Conservation (phyloP, 352 stramenopile genomes). For the Phytopythium aichiense region DNA sequence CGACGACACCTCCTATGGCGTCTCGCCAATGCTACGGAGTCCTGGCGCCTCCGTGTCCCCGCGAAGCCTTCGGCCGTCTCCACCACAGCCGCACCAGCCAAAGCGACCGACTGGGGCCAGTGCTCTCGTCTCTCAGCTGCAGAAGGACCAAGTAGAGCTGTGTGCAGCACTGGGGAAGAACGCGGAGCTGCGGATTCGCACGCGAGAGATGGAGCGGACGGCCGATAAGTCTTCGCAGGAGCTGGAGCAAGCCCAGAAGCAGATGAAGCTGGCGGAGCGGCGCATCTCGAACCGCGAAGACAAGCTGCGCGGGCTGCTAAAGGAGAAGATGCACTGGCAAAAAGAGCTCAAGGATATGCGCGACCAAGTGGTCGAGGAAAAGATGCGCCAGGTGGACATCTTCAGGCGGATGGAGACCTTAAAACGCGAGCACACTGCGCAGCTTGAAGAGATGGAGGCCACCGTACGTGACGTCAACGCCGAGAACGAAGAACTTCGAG, state of each 20-base stretch:
- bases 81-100: constrained; percentile 12
- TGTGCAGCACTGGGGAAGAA: constrained; percentile 60
- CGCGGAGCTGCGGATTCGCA: constrained; percentile 55
- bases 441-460: constrained; percentile 33
- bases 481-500: constrained; percentile 43
- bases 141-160: constrained; percentile 53
- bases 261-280: constrained; percentile 53
- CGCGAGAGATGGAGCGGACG: constrained; percentile 41
- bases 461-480: constrained; percentile 24
- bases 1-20: constrained; percentile 10
- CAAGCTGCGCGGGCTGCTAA: constrained; percentile 51
- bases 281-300: constrained; percentile 58
- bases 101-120: constrained; percentile 7
- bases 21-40: constrained; percentile 4
- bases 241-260: constrained; percentile 50
- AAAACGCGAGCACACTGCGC: constrained; percentile 36
- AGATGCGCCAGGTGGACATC: constrained; percentile 66
- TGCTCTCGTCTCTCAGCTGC: constrained; percentile 3
- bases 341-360: constrained; percentile 56
- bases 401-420: constrained; percentile 48
- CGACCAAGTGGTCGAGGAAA: constrained; percentile 62
- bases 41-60: not conserved
- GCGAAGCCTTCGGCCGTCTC: not conserved
- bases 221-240: constrained; percentile 38
- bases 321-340: constrained; percentile 71